Evolutionary conservation across 768 basidiomycete genomes (phyloP).

Genomic region (Boletus eberwhitei): DNA sequence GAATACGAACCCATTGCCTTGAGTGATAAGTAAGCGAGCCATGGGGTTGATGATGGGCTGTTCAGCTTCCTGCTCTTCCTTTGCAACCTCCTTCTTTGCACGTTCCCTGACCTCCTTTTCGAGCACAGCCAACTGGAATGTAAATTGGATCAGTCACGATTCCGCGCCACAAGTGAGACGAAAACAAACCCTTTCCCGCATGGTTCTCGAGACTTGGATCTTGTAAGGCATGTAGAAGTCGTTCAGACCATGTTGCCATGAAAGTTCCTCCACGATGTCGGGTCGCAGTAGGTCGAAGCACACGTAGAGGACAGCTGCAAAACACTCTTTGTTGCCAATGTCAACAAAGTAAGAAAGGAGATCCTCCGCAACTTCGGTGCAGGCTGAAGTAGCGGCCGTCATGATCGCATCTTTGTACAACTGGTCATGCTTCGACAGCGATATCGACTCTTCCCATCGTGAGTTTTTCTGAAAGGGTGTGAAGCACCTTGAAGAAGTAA

Average conservation of each 20-base stretch:
- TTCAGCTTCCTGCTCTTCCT: conserved; percentile 86
- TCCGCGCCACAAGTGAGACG: not conserved
- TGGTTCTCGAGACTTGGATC: conserved; percentile 80
- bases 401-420: conserved; percentile 96
- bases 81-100: conserved; percentile 79
- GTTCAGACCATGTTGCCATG: conserved; percentile 94
- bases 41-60: conserved; percentile 88
- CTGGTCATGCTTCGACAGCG: conserved; percentile 93
- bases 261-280: conserved; percentile 90
- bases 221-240: conserved; percentile 98
- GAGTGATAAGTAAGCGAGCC: conserved; percentile 62
- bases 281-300: conserved; percentile 96
- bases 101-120: conserved; percentile 91
- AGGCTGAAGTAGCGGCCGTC: conserved; percentile 81
- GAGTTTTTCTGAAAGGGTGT: conserved; percentile 69
- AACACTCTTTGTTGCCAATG: conserved; percentile 98
- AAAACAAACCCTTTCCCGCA: conserved; percentile 63
- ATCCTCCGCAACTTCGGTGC: conserved; percentile 92
- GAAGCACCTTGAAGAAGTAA: not conserved
- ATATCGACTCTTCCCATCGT: conserved; percentile 95
- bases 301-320: conserved; percentile 82
- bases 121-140: conserved; percentile 59
- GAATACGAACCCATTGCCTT: conserved; percentile 55
- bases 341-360: conserved; percentile 94
- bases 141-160: conserved; percentile 5